Base-by-base conservation (phyloP, 768 basidiomycete genomes). In the Leccinum subgranulosum region DNA sequence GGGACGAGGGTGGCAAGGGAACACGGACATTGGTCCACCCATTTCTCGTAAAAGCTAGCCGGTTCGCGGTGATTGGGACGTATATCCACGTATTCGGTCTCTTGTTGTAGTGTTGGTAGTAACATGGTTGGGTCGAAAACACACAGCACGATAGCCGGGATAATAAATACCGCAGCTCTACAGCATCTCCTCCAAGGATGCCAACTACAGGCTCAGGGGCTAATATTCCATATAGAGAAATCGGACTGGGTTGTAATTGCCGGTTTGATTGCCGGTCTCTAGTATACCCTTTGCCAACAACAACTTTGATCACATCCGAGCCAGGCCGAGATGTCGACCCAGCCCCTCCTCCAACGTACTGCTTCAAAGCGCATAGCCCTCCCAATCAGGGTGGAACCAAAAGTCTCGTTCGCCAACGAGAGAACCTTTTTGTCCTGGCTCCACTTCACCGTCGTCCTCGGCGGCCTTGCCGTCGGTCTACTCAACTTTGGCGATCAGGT, bases 401-500 rank as follows among this genome's bases (percentile, higher is more conserved):
- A 96, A 66, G 93, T 96, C 59, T 92, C 92, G 49, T 96, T 95
- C 65, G 93, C 93, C 45, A 95, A 95, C 73, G 93, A 94, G 73
- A 85, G 92, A 55, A 94, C 97, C 0, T 98, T 98, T 76, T 81
- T 99, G 47, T 95, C 94, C 81, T 98, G 96, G 97, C 83, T 98
- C 50, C 94, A 97, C 74, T 98, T 97, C 73, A 94, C 95, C 41
- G 94, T 98, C 75, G 93, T 99, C 57, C 86, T 99, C 8, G 95
- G 96, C 28, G 97, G 97, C 56, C 82, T 99, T 48, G 91, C 94
- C 2, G 94, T 98, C 14, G 97, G 97, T 11, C 76, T 99, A 56
- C 79, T 99, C 66, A 99, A 99, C 75, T 99, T 99, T 78, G 97
- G 97, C 59, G 97, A 98, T 73, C 92, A 92, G 77, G 94, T 88